Base-by-base conservation (phyloP, 805 yeast genomes). In the Saturnispora bothae region DNA sequence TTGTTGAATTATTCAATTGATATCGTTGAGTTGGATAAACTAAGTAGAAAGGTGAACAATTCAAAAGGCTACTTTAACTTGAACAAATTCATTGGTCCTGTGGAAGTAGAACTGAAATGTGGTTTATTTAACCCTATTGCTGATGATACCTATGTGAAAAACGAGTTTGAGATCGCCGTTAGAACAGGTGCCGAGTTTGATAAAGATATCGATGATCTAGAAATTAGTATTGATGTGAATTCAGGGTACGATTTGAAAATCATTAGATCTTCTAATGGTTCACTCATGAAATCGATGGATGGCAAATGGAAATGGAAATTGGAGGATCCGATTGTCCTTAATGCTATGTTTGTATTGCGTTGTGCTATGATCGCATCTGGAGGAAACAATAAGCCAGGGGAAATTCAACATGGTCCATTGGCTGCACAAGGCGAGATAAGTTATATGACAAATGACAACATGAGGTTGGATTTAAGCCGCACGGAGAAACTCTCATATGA, bases 1-100 rank as follows among this genome's bases (percentile, higher is more conserved):
- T 53, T 88, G 17, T 70, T 78, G 68, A 57, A 71, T 8, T 88
- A 88, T 56, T 64, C 69, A 5, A 55, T 82, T 22, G 82, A 81
- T 45, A 50, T 79, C 14, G 45, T 56, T 14, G 58, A 59, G 28
- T 36, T 42, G n/a, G 18, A 28, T 4, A 27, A 33, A n/a, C 22
- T 34, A 19, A 7, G 19, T 9, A 27, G 30, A 4, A 21, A 30
- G 12, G 6, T 27, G 21, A 44, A 43, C 32, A 46, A 23, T 27
- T 31, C 31, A 13, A 40, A 46, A 15, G 31, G 25, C 37, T 30
- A 47, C 18, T 36, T 32, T 5, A 48, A 48, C 21, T 37, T 47
- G 14, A 47, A 59, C 46, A 51, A 51, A 38, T 54, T 64, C 52
- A 51, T 65, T n/a, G 83, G 83, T 0, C 49, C 73, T n/a, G 65